Evolutionary conservation across 106 monocot species (phyloP).

Genomic region (Cymbidium sinense): DNA sequence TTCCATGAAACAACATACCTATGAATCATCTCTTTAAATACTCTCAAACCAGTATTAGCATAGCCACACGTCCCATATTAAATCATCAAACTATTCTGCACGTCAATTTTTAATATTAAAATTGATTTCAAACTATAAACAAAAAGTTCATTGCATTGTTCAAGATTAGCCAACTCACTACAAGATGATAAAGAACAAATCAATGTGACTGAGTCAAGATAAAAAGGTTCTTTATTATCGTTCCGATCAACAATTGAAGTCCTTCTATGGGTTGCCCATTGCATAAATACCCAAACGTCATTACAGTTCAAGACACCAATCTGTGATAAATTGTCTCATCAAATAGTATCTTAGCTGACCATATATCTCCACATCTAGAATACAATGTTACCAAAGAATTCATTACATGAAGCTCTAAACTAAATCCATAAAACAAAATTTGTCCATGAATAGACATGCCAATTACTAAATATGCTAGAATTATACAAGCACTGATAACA

Average conservation of each 20-base stretch:
- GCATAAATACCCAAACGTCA: slow-evolving; percentile 31
- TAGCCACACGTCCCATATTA: slow-evolving; percentile 39
- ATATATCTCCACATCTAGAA: slow-evolving; percentile 27
- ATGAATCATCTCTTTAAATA: slow-evolving; percentile 29
- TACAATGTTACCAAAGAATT: slow-evolving; percentile 40
- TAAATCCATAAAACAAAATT: slow-evolving; percentile 23
- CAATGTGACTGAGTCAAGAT: slow-evolving; percentile 27
- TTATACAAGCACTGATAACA: slow-evolving; percentile 23
- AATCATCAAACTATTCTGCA: slow-evolving; percentile 33
- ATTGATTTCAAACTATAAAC: slow-evolving; percentile 26
- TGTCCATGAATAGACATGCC: slow-evolving; percentile 29
- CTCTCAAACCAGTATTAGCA: slow-evolving; percentile 10
- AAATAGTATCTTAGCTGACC: slow-evolving; percentile 22
- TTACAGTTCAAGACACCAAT: slow-evolving; percentile 50
- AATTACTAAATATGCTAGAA: slow-evolving; percentile 22
- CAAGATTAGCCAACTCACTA: slow-evolving; percentile 20
- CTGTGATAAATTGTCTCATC: slow-evolving; percentile 18
- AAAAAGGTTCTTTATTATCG: slow-evolving; percentile 29
- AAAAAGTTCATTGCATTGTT: slow-evolving; percentile 24
- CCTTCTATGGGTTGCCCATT: slow-evolving; percentile 24
- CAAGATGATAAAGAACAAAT: slow-evolving; percentile 20
- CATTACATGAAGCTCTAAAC: too few species aligned
- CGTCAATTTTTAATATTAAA: slow-evolving; percentile 7
- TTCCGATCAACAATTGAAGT: slow-evolving; percentile 22
- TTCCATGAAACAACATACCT: slow-evolving; percentile 32